Evolutionary conservation across 495 filamentous ascomycete genomes (phyloP), one percentile per base, ranked within the genome.

Genomic region (Lasiosphaeria miniovina): DNA sequence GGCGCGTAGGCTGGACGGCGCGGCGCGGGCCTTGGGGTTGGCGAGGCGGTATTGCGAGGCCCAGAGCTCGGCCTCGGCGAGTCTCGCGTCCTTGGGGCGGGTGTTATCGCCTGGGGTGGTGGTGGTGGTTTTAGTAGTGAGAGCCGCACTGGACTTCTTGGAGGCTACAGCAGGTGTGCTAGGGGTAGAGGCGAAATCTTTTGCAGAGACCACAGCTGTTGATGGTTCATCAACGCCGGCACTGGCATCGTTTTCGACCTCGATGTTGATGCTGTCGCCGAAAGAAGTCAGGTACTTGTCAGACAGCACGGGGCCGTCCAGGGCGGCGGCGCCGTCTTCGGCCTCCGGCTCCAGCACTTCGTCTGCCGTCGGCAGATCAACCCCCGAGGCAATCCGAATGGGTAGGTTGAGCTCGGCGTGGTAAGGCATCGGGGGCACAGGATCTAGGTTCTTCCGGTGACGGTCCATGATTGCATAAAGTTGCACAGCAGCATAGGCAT

Each of bases 401-500:
- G 87, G 84, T 4, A 80, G 63, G 60, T 86, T 78, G 7, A 85
- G 69, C 58, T 94, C 89, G 11, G 86, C 89, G 62, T 82, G 78
- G 49, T 74, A 65, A 3, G 91, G 91, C 4, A 84, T 76, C 10
- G 88, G 89, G 24, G 91, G 92, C 3, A 75, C 74, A 14, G 91
- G 90, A 41, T 83, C 67, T 56, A 96, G 77, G 10, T 77, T 73
- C 58, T 77, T 72, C 51, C 91, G 75, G 57, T 89, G 87, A 41
- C 80, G 69, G 65, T 96, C 83, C 61, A 96, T 79, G 3, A 76
- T 72, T 54, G 89, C 77, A 68, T 82, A 94, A 34, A 96, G 78
- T 65, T 88, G 86, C 15, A 93, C 62, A 36, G 86, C 85, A 54
- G 90, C 90, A 66, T 93, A 96, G 3, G 90, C 85, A 69, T 96